These are phyloP conservation scores for Chamaecrista fasciculata DNA, from an alignment of 306 rosid genomes.

Conservation along the genomic window DNA sequence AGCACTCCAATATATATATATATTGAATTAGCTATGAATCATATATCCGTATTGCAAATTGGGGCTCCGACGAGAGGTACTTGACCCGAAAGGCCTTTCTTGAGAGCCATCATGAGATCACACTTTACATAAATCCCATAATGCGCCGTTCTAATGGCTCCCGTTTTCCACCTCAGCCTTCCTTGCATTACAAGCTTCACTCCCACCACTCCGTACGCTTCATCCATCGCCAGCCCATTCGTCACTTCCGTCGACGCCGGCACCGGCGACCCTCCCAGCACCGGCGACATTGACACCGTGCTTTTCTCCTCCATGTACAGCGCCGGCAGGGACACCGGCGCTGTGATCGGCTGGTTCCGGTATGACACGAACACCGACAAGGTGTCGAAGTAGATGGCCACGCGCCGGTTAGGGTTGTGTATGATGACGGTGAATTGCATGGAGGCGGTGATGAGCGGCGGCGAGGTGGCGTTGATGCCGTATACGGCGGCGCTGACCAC, in stretches of 20 bases:
- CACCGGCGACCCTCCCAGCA: conserved; percentile 62
- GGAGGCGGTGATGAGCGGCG: conserved; percentile 51
- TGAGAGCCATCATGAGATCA: conserved; percentile 65
- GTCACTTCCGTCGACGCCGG: conserved; percentile 57
- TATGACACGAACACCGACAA: conserved; percentile 55
- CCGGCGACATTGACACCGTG: conserved; percentile 60
- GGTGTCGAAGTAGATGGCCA: conserved; percentile 63
- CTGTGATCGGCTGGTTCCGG: conserved; percentile 63
- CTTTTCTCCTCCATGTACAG: conserved; percentile 45
- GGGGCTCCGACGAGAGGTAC: conserved; percentile 69
- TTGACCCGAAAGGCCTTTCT: conserved; percentile 71
- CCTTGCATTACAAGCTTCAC: conserved; percentile 62
- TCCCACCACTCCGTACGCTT: conserved; percentile 58
- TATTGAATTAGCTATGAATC: conserved; percentile 10
- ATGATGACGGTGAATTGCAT: conserved; percentile 76
- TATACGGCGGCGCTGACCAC: conserved; percentile 61
- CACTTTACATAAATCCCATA: conserved; percentile 66
- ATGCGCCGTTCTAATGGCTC: conserved; percentile 55
- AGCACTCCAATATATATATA: no score
- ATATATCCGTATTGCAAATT: conserved; percentile 58
- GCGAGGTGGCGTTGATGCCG: conserved; percentile 54
- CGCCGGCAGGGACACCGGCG: conserved; percentile 55
- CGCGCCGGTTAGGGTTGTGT: conserved; percentile 71
- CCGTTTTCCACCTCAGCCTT: conserved; percentile 70
- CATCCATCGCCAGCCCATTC: conserved; percentile 55